Conservation (phyloP, 2,329 filamentous ascomycete species). For the Fusarium praegraminearum region DNA sequence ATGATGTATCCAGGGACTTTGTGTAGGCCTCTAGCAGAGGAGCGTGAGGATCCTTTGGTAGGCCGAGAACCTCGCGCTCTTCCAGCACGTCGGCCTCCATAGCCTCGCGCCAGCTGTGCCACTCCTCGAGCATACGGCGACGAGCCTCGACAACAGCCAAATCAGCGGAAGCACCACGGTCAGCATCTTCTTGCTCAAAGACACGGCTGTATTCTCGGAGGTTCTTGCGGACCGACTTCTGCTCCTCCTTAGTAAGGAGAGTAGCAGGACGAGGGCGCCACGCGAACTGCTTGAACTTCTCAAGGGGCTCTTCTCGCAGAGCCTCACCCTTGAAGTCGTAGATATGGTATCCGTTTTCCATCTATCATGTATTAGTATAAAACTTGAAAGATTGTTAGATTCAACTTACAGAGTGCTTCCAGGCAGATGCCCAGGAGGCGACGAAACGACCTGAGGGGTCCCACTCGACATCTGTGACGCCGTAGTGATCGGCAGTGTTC, state of each 20-base stretch:
- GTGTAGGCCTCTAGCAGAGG: slow-evolving; percentile 70
- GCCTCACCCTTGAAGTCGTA: slow-evolving; percentile 95
- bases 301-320: slow-evolving; percentile 89
- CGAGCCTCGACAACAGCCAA: slow-evolving; percentile 91
- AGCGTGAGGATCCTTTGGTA: slow-evolving; percentile 74
- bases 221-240: slow-evolving; percentile 98
- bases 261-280: slow-evolving; percentile 94
- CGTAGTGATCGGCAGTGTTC: slow-evolving; percentile 95
- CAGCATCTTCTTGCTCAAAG: slow-evolving; percentile 95
- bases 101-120: slow-evolving; percentile 83
- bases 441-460: slow-evolving; percentile 96
- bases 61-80: slow-evolving; percentile 75
- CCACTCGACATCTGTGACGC: slow-evolving; percentile 98
- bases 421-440: slow-evolving; percentile 90
- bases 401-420: slow-evolving; percentile 89
- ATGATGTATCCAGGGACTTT: slow-evolving; percentile 64
- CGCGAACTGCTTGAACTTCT: slow-evolving; percentile 97
- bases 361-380: slow-evolving; percentile 65
- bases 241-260: slow-evolving; percentile 95
- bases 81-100: slow-evolving; percentile 78
- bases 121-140: slow-evolving; percentile 85
- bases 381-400: slow-evolving; percentile 28
- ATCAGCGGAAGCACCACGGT: slow-evolving; percentile 93
- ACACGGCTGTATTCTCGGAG: slow-evolving; percentile 94
- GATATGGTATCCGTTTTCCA: slow-evolving; percentile 99